Percentiles rank a stretch among this genome's conserved stretches.
Evolutionary conservation across 345 rosid genomes (phyloP).

Genomic region (Litchi chinensis): DNA sequence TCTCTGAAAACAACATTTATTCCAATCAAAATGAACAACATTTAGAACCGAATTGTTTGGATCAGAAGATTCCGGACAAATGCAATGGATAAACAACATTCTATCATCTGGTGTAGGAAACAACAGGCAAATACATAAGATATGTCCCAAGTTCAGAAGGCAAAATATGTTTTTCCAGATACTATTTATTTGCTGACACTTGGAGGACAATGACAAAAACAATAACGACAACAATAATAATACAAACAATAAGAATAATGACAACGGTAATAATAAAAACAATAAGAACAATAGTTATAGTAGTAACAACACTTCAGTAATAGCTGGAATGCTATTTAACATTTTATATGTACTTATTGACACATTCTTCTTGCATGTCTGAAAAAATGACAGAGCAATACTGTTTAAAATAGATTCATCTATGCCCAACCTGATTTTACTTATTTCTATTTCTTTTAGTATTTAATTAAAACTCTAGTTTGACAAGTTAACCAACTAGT

Average conservation of each 20-base stretch:
- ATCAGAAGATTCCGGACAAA: neutral
- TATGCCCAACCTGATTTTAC: neutral
- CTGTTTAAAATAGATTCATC: neutral
- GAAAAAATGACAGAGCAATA: neutral
- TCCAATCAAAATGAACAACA: neutral
- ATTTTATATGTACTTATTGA: neutral
- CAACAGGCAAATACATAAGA: conserved; percentile 10
- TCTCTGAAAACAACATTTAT: conserved; percentile 47
- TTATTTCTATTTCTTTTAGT: neutral
- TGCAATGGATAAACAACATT: neutral
- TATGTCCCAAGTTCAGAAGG: neutral
- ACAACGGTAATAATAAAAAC: neutral
- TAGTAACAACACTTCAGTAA: neutral
- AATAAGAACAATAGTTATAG: neutral
- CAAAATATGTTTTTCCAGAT: neutral
- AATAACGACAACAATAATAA: neutral
- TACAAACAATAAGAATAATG: neutral
- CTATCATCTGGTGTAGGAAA: neutral
- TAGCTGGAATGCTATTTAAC: neutral
- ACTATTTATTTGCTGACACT: neutral
- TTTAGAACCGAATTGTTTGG: neutral
- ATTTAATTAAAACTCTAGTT: neutral
- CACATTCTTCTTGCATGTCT: neutral
- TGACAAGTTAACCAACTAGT: neutral
- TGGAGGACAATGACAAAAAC: neutral